These are phyloP conservation scores for Nothophoma quercina DNA, from an alignment of 2,329 filamentous ascomycete species.

Conservation along the genomic window DNA sequence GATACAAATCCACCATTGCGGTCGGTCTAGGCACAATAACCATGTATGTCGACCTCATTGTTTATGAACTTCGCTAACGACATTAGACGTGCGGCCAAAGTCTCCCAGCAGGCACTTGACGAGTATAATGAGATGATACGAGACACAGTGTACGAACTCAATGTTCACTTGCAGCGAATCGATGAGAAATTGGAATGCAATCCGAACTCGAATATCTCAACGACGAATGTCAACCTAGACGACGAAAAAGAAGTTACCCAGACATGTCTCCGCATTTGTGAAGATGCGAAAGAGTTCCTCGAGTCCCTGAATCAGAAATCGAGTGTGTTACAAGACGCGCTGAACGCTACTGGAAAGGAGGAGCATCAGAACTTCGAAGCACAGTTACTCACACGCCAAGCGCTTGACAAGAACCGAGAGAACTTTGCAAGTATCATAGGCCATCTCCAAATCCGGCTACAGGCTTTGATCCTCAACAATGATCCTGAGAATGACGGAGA, in stretches of 20 bases:
- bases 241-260: conserved; percentile 15
- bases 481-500: neutral
- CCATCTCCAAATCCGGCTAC: neutral
- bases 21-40: conserved; percentile 15
- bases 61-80: neutral
- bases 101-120: conserved; percentile 4
- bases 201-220: neutral
- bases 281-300: conserved; percentile 9
- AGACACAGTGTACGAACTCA: conserved; percentile 11
- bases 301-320: conserved; percentile 4
- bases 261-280: conserved; percentile 15
- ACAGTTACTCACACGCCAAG: neutral
- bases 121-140: conserved; percentile 20
- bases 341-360: neutral
- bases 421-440: neutral
- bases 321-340: neutral
- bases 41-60: conserved; percentile 2
- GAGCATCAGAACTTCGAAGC: conserved; percentile 1
- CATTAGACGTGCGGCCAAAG: conserved; percentile 10
- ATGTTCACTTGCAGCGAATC: conserved; percentile 12
- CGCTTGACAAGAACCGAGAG: neutral
- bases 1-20: conserved; percentile 17
- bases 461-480: neutral
- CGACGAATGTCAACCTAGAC: conserved; percentile 4
- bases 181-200: conserved; percentile 9